phyloP scores from a whole-genome alignment of 495 filamentous ascomycete species.

The Penicillium chermesinum region DNA sequence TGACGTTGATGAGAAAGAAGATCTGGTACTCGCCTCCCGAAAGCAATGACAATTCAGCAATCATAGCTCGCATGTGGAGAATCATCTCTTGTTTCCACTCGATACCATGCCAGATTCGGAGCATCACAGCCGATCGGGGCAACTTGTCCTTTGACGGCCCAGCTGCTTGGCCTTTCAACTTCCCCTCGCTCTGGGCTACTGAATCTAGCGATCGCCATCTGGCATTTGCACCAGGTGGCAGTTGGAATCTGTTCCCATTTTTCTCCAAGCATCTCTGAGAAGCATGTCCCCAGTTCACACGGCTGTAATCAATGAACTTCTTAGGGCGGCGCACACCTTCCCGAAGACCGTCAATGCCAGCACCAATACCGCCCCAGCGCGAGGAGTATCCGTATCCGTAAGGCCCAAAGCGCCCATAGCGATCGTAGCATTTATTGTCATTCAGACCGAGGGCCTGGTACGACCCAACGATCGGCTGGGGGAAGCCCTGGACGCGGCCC shows the following conservation, averaged over 20 bases:
- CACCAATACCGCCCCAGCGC: background rate
- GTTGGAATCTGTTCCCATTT: slow-evolving; percentile 54
- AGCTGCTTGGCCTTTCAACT: background rate
- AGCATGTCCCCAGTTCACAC: slow-evolving; percentile 61
- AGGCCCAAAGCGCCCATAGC: slow-evolving; percentile 40
- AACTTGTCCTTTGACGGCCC: background rate
- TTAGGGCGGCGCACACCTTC: background rate
- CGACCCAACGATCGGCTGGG: slow-evolving; percentile 36
- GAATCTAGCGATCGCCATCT: background rate
- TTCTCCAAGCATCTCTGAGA: slow-evolving; percentile 54
- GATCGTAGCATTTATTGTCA: slow-evolving; percentile 40
- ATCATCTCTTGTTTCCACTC: slow-evolving; percentile 64
- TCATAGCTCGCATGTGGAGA: slow-evolving; percentile 60
- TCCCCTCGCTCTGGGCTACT: background rate
- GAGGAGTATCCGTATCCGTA: slow-evolving; percentile 40
- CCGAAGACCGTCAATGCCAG: background rate
- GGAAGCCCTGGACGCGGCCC: slow-evolving; percentile 17
- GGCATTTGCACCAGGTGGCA: background rate
- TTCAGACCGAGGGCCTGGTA: slow-evolving; percentile 38
- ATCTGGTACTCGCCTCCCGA: slow-evolving; percentile 62
- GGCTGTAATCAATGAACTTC: slow-evolving; percentile 43
- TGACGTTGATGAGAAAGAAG: slow-evolving; percentile 62
- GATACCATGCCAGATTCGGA: slow-evolving; percentile 64
- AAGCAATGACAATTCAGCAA: slow-evolving; percentile 62
- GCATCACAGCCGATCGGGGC: slow-evolving; percentile 57